A percentile compares a stretch with the other conserved stretches of the same genome.
These are phyloP conservation scores for Penicillium glabrum DNA, from an alignment of 2,329 filamentous ascomycete species.

Conservation along the genomic window DNA sequence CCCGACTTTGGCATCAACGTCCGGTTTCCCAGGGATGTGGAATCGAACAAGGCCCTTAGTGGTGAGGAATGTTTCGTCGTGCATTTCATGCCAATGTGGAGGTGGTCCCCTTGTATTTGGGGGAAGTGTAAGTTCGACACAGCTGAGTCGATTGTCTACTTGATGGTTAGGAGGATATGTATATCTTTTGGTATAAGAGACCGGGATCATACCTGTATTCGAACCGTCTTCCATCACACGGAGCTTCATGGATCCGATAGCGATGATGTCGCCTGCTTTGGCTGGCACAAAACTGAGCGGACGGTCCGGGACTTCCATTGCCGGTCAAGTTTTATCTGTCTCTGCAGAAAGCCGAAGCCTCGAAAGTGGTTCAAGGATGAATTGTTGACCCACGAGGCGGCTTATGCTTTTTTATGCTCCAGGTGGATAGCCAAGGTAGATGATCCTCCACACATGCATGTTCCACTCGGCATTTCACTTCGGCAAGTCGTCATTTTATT, in stretches of 20 bases:
- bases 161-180: neutral
- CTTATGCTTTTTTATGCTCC: no score
- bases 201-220: slow-evolving; percentile 45
- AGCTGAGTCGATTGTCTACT: neutral
- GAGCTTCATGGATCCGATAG: slow-evolving; percentile 2
- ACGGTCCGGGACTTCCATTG: slow-evolving; percentile 5
- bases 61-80: slow-evolving; percentile 60
- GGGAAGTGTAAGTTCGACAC: slow-evolving; percentile 32
- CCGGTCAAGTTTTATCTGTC: no score
- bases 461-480: no score
- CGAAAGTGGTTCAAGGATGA: no score
- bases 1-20: slow-evolving; percentile 51
- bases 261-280: neutral
- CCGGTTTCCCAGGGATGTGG: slow-evolving; percentile 45
- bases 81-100: slow-evolving; percentile 58
- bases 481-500: no score
- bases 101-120: slow-evolving; percentile 49
- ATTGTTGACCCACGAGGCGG: no score
- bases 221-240: slow-evolving; percentile 31
- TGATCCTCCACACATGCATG: no score
- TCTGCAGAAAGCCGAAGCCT: no score
- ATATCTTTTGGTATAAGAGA: slow-evolving; percentile 40
- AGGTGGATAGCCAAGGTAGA: no score
- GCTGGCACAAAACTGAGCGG: neutral
- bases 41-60: slow-evolving; percentile 53